Conservation (phyloP, 2,329 filamentous ascomycete species). For the Diaporthe sp. region DNA sequence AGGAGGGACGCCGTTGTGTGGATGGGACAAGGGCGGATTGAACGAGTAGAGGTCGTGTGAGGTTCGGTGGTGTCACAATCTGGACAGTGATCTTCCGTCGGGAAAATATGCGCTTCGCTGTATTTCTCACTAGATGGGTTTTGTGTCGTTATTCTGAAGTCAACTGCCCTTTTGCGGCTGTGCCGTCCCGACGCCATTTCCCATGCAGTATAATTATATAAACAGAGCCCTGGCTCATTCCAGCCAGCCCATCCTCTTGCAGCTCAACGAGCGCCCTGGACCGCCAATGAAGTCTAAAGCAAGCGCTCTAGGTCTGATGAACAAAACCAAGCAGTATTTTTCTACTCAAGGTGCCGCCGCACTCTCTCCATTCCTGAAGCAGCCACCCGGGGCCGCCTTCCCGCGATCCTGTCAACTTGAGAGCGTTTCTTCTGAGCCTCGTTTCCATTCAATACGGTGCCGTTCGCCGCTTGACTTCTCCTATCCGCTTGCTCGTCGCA, state of each 20-base stretch:
- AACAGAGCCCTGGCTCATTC: neutral
- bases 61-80: neutral
- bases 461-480: neutral
- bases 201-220: slow-evolving; percentile 33
- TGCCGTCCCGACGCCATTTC: slow-evolving; percentile 31
- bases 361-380: neutral
- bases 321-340: neutral
- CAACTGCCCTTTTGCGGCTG: slow-evolving; percentile 12
- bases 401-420: neutral
- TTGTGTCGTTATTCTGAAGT: slow-evolving; percentile 22
- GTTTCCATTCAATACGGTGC: neutral
- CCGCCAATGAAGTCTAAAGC: neutral
- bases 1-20: slow-evolving; percentile 42
- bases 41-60: slow-evolving; percentile 5
- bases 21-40: slow-evolving; percentile 43
- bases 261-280: neutral
- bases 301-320: neutral
- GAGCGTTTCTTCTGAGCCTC: neutral
- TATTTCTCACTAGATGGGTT: neutral
- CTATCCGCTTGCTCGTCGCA: neutral
- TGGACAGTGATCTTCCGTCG: neutral
- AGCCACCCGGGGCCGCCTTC: neutral
- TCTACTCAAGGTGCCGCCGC: neutral
- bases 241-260: neutral
- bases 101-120: neutral